Percentiles rank a stretch among this genome's conserved stretches.
Evolutionary conservation across 495 filamentous ascomycete genomes (phyloP).

Genomic region (Trichoderma gamsii): DNA sequence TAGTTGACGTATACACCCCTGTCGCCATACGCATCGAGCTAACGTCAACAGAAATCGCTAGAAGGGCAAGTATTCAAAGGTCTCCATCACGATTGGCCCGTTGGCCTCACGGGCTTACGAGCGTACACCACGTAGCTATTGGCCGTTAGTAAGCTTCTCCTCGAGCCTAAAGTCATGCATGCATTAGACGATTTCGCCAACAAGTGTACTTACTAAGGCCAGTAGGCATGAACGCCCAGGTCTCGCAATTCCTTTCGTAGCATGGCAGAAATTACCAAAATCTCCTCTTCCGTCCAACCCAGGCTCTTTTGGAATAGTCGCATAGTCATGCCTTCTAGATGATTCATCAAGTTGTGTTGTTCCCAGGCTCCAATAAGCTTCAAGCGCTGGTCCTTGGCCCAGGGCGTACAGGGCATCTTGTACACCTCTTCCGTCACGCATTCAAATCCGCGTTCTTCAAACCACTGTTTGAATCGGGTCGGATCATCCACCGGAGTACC

Average conservation of each 20-base stretch:
- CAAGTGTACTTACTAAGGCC: constrained; percentile 26
- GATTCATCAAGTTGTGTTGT: constrained; percentile 25
- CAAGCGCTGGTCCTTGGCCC: constrained; percentile 41
- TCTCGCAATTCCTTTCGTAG: constrained; percentile 26
- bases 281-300: constrained; percentile 27
- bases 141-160: neutral
- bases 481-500: constrained; percentile 37
- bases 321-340: constrained; percentile 21
- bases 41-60: neutral
- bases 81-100: neutral
- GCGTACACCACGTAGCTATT: constrained; percentile 25
- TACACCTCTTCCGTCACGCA: constrained; percentile 40
- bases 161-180: neutral
- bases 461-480: constrained; percentile 52
- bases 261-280: constrained; percentile 23
- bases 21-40: neutral
- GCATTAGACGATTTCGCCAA: neutral
- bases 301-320: constrained; percentile 24
- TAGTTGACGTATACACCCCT: neutral
- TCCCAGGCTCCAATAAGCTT: constrained; percentile 44
- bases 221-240: constrained; percentile 22
- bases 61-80: neutral
- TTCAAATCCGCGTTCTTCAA: constrained; percentile 49
- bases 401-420: constrained; percentile 49
- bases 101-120: constrained; percentile 22